These are phyloP conservation scores for Monilinia laxa DNA, from an alignment of 2,329 filamentous ascomycete genomes.

Conservation along the genomic window DNA sequence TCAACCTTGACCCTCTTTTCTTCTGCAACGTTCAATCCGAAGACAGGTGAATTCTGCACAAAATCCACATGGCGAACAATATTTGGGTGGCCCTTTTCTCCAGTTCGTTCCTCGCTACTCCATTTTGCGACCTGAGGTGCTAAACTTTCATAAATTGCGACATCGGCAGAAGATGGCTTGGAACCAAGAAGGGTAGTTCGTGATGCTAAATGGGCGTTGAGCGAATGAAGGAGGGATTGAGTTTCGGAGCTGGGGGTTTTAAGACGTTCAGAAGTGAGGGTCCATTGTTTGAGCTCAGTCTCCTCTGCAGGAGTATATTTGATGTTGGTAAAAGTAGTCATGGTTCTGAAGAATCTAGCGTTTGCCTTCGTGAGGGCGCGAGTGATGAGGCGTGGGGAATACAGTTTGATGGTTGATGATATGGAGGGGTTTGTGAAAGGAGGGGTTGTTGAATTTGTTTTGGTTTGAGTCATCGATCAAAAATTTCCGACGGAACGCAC, in stretches of 20 bases:
- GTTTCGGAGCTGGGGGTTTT: constrained; percentile 54
- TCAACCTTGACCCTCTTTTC: constrained; percentile 78
- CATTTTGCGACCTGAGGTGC: constrained; percentile 75
- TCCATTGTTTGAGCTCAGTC: constrained; percentile 86
- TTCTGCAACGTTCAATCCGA: constrained; percentile 66
- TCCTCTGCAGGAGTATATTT: constrained; percentile 78
- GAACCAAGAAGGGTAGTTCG: constrained; percentile 85
- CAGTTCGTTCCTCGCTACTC: constrained; percentile 83
- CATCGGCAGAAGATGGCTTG: constrained; percentile 86
- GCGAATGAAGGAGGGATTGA: constrained; percentile 67
- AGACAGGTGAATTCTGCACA: constrained; percentile 83
- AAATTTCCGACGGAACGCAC: constrained; percentile 7
- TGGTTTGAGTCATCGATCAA: constrained; percentile 14
- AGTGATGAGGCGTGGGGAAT: constrained; percentile 33
- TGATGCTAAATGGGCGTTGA: constrained; percentile 84
- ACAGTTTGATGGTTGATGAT: constrained; percentile 37
- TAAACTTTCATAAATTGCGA: constrained; percentile 77
- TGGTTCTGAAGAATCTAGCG: constrained; percentile 57
- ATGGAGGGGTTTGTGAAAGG: constrained; percentile 18
- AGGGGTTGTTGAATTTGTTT: background rate
- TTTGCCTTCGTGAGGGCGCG: constrained; percentile 53
- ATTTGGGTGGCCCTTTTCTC: constrained; percentile 84
- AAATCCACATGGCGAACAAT: constrained; percentile 92
- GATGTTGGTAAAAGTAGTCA: constrained; percentile 64
- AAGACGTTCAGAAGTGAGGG: constrained; percentile 72